Evolutionary conservation across 441 rosid species (phyloP).

Genomic region (Kokia cookei): DNA sequence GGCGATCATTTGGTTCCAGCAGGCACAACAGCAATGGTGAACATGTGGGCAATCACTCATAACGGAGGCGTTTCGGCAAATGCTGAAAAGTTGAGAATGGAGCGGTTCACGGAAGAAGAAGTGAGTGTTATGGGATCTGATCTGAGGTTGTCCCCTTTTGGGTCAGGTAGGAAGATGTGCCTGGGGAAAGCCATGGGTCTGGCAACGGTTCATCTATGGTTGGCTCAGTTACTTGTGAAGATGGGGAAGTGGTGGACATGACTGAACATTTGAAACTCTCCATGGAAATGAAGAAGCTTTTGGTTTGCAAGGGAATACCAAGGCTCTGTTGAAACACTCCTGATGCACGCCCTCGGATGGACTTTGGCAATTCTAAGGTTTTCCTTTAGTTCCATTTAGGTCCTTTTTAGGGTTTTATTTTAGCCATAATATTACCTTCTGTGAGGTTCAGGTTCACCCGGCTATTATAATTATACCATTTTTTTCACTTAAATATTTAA

Average conservation of each 20-base stretch:
- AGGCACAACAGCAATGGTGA: slow-evolving; percentile 78
- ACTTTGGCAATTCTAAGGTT: too few species aligned
- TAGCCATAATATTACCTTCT: too few species aligned
- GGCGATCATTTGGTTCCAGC: slow-evolving; percentile 45
- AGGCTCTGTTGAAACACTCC: slow-evolving; percentile 11
- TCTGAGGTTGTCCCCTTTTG: slow-evolving; percentile 50
- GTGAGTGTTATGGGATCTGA: slow-evolving; percentile 51
- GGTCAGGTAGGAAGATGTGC: slow-evolving; percentile 48
- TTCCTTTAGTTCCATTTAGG: too few species aligned
- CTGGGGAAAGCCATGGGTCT: slow-evolving; percentile 53
- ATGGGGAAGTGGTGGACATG: slow-evolving; percentile 24
- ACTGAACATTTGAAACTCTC: slow-evolving; percentile 45
- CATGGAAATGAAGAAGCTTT: slow-evolving; percentile 40
- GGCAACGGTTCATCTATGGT: slow-evolving; percentile 43
- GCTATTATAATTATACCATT: too few species aligned
- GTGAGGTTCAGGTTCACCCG: too few species aligned
- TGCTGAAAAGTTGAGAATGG: slow-evolving; percentile 53
- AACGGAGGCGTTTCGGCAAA: slow-evolving; percentile 45
- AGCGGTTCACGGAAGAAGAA: slow-evolving; percentile 21
- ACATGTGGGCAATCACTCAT: slow-evolving; percentile 88
- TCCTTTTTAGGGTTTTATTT: too few species aligned
- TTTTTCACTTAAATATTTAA: too few species aligned
- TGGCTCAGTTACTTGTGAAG: slow-evolving; percentile 31
- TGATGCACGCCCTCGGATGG: not conserved
- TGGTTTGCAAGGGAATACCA: slow-evolving; percentile 40